Base-by-base conservation (phyloP, 352 stramenopile species). In the Globisporangium iwayamae region DNA sequence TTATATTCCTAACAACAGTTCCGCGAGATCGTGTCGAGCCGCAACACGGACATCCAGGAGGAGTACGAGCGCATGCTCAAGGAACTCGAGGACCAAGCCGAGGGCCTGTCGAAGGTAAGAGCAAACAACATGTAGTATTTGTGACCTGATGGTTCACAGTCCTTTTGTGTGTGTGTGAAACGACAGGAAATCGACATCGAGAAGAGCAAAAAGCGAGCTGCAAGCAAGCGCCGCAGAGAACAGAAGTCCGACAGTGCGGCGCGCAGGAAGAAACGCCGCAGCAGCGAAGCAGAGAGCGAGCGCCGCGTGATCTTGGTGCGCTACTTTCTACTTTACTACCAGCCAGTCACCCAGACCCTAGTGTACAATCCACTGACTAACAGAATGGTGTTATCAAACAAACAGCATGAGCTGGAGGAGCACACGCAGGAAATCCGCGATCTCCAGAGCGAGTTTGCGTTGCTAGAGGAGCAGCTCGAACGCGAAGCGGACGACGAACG, bases 51-150 rank as follows among this genome's bases (percentile, higher is more conserved):
- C 62, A 81, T 92, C 25, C 83, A 91, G 69, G 81, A 90, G 36
- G 79, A 89, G 60, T 92, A 89, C 53, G 75, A 79, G 50, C 81
- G 81, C 14, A 89, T 92, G 79, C 71, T 90, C 9, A 82, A 83
- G 58, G 79, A 90, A 48, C 65, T 90, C 39, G 83, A 92, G 18
- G 83, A 91, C 57, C 80, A 90, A 59, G 73, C 70, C 1, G 79
- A 78, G 45, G 63, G 62, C 36, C 69, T 91, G 28, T 54, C 66
- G 34, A 61, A 70, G 47, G 69, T 28, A 28, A 28, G 25, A 28
- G 25, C 25, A 28, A 28, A 28, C 25, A 28, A 28, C 25, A 28
- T 28, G 25, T 28, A 28, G 25, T 28, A 28, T 28, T 28, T 28
- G 1, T 28, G 25, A 28, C 25, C 25, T 28, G 25, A 2, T 28